Evolutionary conservation across 345 rosid species (phyloP).

Genomic region (Acer campestre): DNA sequence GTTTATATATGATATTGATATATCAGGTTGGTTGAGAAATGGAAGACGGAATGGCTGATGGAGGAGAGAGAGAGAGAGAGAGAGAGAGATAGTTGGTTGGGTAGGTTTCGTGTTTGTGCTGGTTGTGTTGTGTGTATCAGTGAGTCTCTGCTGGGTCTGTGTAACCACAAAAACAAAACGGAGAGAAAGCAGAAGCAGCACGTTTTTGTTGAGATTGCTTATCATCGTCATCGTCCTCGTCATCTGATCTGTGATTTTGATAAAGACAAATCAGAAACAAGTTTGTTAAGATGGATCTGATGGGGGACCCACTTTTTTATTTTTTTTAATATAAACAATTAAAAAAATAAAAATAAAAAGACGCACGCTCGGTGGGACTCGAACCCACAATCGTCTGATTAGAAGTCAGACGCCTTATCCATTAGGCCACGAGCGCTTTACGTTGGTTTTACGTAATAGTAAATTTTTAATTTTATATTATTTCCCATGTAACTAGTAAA

Average conservation of each 20-base stretch:
- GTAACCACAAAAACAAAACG: background rate
- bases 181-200: background rate
- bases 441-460: too few species aligned
- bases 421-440: conserved; percentile 69
- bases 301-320: background rate
- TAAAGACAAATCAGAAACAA: background rate
- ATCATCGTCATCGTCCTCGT: background rate
- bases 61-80: too few species aligned
- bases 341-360: too few species aligned
- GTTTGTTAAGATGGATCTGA: background rate
- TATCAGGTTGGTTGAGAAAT: background rate
- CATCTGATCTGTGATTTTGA: background rate
- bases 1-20: background rate
- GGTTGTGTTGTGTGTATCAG: background rate
- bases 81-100: too few species aligned
- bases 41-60: background rate
- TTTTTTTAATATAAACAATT: too few species aligned
- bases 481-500: too few species aligned
- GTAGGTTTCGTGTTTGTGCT: background rate
- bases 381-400: conserved; percentile 94
- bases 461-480: too few species aligned
- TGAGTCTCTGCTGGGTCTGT: background rate
- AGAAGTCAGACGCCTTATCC: conserved; percentile 93
- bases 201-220: background rate
- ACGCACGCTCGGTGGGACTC: conserved; percentile 77